Conservation (phyloP, 306 rosid genomes). For the Lablab purpureus region DNA sequence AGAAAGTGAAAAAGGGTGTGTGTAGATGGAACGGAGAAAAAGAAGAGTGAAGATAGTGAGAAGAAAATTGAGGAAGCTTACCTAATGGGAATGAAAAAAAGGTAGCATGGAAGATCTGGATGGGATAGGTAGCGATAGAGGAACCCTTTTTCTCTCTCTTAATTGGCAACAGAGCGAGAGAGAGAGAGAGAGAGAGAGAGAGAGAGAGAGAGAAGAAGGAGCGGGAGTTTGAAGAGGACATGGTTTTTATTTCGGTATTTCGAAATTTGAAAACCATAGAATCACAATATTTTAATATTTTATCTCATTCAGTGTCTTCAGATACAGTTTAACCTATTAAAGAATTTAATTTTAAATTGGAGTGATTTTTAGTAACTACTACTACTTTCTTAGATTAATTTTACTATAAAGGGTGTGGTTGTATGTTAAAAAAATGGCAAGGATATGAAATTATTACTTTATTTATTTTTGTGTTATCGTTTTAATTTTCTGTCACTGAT, state of each 20-base stretch:
- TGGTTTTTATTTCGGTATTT: constrained; percentile 25
- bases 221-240: neutral
- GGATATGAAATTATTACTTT: too few relatives aligned
- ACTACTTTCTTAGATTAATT: too few relatives aligned
- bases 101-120: neutral
- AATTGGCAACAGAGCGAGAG: neutral
- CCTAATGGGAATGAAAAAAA: neutral
- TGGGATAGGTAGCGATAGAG: neutral
- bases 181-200: neutral
- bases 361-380: too few relatives aligned
- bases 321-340: neutral
- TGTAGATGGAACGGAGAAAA: neutral
- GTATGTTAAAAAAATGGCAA: too few relatives aligned
- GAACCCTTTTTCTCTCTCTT: neutral
- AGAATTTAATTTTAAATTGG: neutral
- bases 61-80: neutral
- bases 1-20: neutral
- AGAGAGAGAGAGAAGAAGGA: neutral
- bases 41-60: neutral
- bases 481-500: too few relatives aligned
- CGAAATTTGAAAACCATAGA: constrained; percentile 35
- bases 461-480: too few relatives aligned
- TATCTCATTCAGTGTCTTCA: neutral
- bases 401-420: too few relatives aligned
- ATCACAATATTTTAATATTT: neutral